A percentile compares a stretch with the other conserved stretches of the same genome.
These are phyloP conservation scores for Nannochloris sp. DNA, from an alignment of 139 green algal genomes.

Conservation along the genomic window DNA sequence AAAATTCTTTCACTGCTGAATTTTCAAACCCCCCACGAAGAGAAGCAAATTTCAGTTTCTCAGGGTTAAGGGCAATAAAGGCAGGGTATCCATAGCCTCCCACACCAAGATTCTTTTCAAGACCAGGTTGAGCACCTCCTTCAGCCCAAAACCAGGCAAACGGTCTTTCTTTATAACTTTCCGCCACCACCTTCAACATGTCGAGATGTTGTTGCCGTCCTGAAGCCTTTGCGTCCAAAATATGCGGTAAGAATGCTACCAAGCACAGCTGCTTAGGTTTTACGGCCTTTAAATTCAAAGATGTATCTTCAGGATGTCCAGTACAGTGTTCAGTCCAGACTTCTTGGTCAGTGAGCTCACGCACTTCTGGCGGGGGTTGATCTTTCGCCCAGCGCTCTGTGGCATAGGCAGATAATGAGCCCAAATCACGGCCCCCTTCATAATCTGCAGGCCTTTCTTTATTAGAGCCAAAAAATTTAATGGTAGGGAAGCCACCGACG, in stretches of 20 bases:
- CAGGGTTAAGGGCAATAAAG: conserved; percentile 62
- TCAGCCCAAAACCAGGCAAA: conserved; percentile 77
- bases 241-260: conserved; percentile 84
- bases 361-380: conserved; percentile 52
- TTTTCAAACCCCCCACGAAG: conserved; percentile 39
- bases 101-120: conserved; percentile 75
- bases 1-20: conserved; percentile 38
- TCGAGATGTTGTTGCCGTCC: conserved; percentile 62
- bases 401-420: conserved; percentile 48
- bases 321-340: conserved; percentile 54
- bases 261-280: conserved; percentile 67
- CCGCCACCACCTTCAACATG: conserved; percentile 51
- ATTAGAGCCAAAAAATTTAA: conserved; percentile 79
- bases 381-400: conserved; percentile 28
- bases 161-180: conserved; percentile 61
- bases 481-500: conserved; percentile 80
- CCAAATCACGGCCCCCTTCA: conserved; percentile 52
- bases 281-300: conserved; percentile 16
- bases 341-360: conserved; percentile 56
- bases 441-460: conserved; percentile 79
- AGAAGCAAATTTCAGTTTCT: conserved; percentile 33
- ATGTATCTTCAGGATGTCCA: conserved; percentile 28
- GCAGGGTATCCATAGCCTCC: conserved; percentile 73
- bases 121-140: conserved; percentile 49
- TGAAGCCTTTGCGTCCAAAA: conserved; percentile 72